phyloP scores from a whole-genome alignment of 495 filamentous ascomycete genomes.

The Penicillium alfredii region DNA sequence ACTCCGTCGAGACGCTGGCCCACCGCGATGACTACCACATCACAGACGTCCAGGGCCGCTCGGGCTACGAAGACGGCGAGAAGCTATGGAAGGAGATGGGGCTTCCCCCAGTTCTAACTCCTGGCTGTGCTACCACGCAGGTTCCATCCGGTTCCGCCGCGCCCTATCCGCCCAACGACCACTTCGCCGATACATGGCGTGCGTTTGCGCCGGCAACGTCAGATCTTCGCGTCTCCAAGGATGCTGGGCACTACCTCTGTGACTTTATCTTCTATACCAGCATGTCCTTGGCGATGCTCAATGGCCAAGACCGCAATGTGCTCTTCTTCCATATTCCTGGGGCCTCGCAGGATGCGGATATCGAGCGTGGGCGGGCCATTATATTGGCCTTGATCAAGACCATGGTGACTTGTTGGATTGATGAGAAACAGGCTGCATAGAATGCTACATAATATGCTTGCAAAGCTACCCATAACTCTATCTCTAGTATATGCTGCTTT shows the following conservation, averaged over 20 bases:
- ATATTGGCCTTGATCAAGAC: constrained; percentile 63
- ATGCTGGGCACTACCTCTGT: constrained; percentile 77
- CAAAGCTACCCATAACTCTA: not conserved
- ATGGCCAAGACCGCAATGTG: constrained; percentile 49
- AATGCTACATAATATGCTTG: not conserved
- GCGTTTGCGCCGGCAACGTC: constrained; percentile 27
- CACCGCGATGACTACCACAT: constrained; percentile 71
- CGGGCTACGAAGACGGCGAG: constrained; percentile 48
- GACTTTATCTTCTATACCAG: constrained; percentile 84
- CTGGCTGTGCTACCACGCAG: constrained; percentile 18
- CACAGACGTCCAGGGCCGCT: constrained; percentile 59
- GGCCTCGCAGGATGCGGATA: constrained; percentile 45
- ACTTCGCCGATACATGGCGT: constrained; percentile 34
- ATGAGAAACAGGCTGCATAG: constrained; percentile 15
- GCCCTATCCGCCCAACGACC: constrained; percentile 29
- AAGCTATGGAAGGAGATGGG: constrained; percentile 41
- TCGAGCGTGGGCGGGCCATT: constrained; percentile 57
- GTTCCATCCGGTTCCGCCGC: not conserved
- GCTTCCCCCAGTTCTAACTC: constrained; percentile 29
- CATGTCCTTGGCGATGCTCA: constrained; percentile 50
- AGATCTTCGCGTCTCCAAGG: constrained; percentile 61
- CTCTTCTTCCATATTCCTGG: constrained; percentile 77
- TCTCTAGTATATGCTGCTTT: not conserved
- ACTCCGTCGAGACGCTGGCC: constrained; percentile 62
- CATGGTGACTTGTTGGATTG: constrained; percentile 49